Base-by-base conservation (phyloP, 306 rosid genomes). In the Malus sylvestris region DNA sequence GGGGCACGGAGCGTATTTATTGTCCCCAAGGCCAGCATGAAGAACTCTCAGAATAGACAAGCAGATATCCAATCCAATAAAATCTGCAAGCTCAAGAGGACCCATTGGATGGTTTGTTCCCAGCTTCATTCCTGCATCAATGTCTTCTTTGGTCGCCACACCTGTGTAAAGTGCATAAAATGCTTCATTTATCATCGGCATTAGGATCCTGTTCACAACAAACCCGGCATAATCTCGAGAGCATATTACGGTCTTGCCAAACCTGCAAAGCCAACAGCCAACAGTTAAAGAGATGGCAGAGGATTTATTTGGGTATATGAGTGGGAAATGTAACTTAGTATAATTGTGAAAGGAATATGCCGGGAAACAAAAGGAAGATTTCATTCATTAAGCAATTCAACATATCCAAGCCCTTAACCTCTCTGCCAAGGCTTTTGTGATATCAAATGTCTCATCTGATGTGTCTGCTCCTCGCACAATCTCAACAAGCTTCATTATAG, bases 31-130 rank as follows among this genome's bases (percentile, higher is more conserved):
- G 65, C 96, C 98, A 82, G 83, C 72, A 42, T 89, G 96, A 83
- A 94, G 98, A 84, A 94, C 96, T 83, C 76, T 90, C 97, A 92
- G 83, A 81, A 92, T 94, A 49, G 98, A 94, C 79, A 89, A 81
- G 76, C 97, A 94, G 62, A 90, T 91, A 81, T 94, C 98, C 90
- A 94, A 87, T 71, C 98, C 96, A 65, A 94, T 94, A 88, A 94
- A 92, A 78, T 94, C 98, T 18, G 96, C 98, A 67, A 94, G 96
- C 82, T 94, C 91, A 70, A 94, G 82, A 51, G 98, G 98, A 70
- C 98, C 98, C 97, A 92, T 89, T 75, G 97, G 96, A 85, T 94
- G 97, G 71, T 92, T 94, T 63, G 98, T 92, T 55, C 95, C 98
- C 68, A 94, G 85, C 87, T 90, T 92, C 97, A 94, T 94, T 63